phyloP scores from a whole-genome alignment of 1,284 basidiomycete genomes.

The Melanopsichium pennsylvanicum region DNA sequence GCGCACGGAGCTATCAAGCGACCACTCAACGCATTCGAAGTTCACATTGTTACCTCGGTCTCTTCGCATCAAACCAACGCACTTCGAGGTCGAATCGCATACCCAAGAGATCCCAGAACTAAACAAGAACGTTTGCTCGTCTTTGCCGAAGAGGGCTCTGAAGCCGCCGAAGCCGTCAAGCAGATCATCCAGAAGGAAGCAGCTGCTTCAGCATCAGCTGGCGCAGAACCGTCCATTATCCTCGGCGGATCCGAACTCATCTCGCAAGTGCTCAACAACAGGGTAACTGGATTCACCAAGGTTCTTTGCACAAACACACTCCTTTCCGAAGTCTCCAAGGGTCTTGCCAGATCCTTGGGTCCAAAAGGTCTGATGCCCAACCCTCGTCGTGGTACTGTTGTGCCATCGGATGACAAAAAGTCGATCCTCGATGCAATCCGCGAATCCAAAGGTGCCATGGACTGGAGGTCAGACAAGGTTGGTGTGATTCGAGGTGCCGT shows the following conservation, averaged over 20 bases:
- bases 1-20: slow-evolving; percentile 28
- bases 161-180: slow-evolving; percentile 51
- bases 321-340: slow-evolving; percentile 74
- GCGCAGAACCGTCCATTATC: slow-evolving; percentile 33
- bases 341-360: slow-evolving; percentile 86
- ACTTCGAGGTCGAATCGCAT: slow-evolving; percentile 59
- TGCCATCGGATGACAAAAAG: slow-evolving; percentile 79
- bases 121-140: slow-evolving; percentile 61
- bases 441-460: slow-evolving; percentile 80
- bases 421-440: slow-evolving; percentile 72
- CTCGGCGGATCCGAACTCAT: slow-evolving; percentile 61
- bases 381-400: slow-evolving; percentile 88
- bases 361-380: slow-evolving; percentile 95
- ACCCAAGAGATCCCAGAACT: slow-evolving; percentile 55
- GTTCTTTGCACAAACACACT: slow-evolving; percentile 84
- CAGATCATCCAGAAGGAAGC: slow-evolving; percentile 32
- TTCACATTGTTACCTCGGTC: slow-evolving; percentile 62
- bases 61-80: slow-evolving; percentile 63
- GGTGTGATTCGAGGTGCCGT: slow-evolving; percentile 81
- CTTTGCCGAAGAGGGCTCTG: slow-evolving; percentile 61
- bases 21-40: slow-evolving; percentile 59
- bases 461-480: slow-evolving; percentile 90
- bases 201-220: slow-evolving; percentile 15
- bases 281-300: slow-evolving; percentile 70
- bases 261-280: slow-evolving; percentile 53